A percentile compares a stretch with the other conserved stretches of the same genome.
Conservation (phyloP, 768 basidiomycete genomes). For the Boletus fagicola region DNA sequence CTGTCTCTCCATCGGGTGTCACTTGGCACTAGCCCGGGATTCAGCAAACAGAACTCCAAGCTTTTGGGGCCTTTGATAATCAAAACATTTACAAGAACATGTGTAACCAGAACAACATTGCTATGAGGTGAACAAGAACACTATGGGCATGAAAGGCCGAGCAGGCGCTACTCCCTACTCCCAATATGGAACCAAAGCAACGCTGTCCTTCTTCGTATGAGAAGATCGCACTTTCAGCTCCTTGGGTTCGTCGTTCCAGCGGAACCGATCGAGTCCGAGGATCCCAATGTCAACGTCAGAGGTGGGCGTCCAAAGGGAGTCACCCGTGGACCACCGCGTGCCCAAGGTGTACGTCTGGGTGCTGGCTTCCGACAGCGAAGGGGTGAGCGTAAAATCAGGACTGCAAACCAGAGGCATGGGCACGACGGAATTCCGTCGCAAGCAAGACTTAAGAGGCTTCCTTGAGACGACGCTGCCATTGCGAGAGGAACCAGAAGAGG, state of each 20-base stretch:
- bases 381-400: background rate
- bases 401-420: background rate
- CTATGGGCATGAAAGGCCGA: no score
- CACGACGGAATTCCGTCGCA: background rate
- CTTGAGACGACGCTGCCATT: background rate
- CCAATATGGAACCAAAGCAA: slow-evolving; percentile 15
- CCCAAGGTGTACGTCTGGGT: background rate
- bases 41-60: slow-evolving; percentile 12
- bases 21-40: background rate
- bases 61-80: no score
- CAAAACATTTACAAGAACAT: no score
- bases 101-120: no score
- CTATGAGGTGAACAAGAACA: no score
- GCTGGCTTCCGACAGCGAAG: background rate
- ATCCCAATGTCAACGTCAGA: slow-evolving; percentile 23
- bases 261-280: slow-evolving; percentile 27
- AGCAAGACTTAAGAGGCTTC: slow-evolving; percentile 16
- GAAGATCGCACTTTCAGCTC: slow-evolving; percentile 11
- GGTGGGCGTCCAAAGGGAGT: slow-evolving; percentile 20
- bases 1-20: background rate
- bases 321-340: background rate
- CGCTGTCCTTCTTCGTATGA: slow-evolving; percentile 24
- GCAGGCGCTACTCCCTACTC: background rate
- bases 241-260: slow-evolving; percentile 17
- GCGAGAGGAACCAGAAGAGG: background rate